Evolutionary conservation across 2,329 filamentous ascomycete species (phyloP).

Genomic region (Diaporthe nobilis): DNA sequence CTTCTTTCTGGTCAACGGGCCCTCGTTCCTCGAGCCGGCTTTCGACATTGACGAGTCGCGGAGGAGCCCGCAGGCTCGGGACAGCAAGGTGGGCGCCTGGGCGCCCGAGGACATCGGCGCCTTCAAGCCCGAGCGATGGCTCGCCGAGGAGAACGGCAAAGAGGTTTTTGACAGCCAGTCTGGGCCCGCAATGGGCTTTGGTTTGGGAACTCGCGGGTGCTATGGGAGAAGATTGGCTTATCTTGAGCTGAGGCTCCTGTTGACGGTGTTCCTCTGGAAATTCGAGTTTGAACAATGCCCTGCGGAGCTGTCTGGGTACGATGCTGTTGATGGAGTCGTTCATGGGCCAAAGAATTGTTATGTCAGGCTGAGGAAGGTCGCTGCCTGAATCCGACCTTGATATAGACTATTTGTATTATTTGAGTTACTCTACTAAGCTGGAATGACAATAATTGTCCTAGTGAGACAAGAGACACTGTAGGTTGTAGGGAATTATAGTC

Average conservation of each 20-base stretch:
- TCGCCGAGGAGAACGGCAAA: constrained; percentile 10
- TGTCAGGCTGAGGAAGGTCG: constrained; percentile 27
- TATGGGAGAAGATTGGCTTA: constrained; percentile 49
- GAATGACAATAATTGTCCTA: no score
- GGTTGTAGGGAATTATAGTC: no score
- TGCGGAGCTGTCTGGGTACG: constrained; percentile 24
- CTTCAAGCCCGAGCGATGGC: constrained; percentile 39
- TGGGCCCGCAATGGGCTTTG: constrained; percentile 45
- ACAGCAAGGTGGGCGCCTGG: constrained; percentile 25
- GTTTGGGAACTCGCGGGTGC: constrained; percentile 47
- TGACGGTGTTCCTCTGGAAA: constrained; percentile 48
- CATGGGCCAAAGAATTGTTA: constrained; percentile 37
- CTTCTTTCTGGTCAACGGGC: constrained; percentile 56
- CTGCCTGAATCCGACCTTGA: neutral
- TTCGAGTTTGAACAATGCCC: constrained; percentile 49
- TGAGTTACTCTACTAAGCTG: no score
- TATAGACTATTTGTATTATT: neutral
- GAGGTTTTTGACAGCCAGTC: constrained; percentile 45
- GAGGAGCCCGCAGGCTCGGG: constrained; percentile 31
- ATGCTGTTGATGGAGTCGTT: constrained; percentile 34
- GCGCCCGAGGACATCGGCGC: constrained; percentile 2
- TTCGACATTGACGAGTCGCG: constrained; percentile 25
- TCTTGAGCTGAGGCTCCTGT: constrained; percentile 48
- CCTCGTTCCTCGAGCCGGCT: constrained; percentile 30
- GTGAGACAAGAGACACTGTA: neutral